Conservation (phyloP, 1,284 basidiomycete species). For the Cystobasidium sp. region DNA sequence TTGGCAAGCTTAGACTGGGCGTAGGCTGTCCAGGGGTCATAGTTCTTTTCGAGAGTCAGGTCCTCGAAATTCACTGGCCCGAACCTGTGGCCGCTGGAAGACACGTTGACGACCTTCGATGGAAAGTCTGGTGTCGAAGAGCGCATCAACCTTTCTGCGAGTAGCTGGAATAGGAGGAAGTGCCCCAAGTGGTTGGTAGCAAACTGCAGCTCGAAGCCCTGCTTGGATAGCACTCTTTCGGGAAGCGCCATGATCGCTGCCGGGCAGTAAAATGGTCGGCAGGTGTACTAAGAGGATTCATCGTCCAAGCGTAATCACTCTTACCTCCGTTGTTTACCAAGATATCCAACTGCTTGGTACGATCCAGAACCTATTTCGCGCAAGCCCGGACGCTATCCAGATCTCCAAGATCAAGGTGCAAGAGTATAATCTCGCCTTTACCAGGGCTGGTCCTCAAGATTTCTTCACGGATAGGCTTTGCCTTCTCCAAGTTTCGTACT, state of each 20-base stretch:
- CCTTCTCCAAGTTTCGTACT: conserved; percentile 22
- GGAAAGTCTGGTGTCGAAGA: conserved; percentile 26
- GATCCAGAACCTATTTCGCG: conserved; percentile 2
- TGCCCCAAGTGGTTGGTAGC: conserved; percentile 17
- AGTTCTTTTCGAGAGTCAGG: conserved; percentile 8
- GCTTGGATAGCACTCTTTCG: conserved; percentile 3
- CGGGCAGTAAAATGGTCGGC: background rate
- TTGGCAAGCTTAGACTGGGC: conserved; percentile 17
- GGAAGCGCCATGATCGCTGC: conserved; percentile 32
- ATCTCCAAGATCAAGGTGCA: conserved; percentile 26
- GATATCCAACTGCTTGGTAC: conserved; percentile 15
- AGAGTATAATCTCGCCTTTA: conserved; percentile 12
- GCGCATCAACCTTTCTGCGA: background rate
- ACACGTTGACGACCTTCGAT: conserved; percentile 19
- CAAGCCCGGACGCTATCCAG: conserved; percentile 21
- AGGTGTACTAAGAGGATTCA: background rate
- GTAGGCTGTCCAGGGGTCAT: conserved; percentile 12
- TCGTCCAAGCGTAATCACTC: background rate
- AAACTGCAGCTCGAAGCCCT: conserved; percentile 27
- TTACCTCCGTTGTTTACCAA: conserved; percentile 29
- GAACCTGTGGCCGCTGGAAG: conserved; percentile 9
- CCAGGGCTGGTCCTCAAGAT: conserved; percentile 24
- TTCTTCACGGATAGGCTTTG: conserved; percentile 20
- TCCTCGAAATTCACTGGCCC: conserved; percentile 18
- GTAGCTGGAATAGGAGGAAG: conserved; percentile 28